Evolutionary conservation across 140 eudicot species (phyloP).

Genomic region (Anethum foeniculum): DNA sequence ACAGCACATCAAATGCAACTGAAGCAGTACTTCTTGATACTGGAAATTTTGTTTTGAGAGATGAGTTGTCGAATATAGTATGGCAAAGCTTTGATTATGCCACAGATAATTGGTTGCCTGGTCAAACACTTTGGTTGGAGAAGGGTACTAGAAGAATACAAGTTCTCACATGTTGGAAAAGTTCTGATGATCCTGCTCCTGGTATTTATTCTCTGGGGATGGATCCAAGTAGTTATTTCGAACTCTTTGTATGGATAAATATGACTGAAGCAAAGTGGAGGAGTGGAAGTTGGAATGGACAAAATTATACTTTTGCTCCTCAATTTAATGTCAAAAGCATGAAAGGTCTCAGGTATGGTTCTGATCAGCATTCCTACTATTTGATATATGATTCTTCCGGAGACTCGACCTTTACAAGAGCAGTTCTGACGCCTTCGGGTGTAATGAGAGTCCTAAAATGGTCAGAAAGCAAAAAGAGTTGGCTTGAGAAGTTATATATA

Average conservation of each 20-base stretch:
- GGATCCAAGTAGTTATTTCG: slow-evolving; percentile 7
- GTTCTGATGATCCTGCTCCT: slow-evolving; percentile 5
- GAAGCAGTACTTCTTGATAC: slow-evolving; percentile 4
- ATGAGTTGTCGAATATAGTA: neutral
- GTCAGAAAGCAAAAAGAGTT: slow-evolving; percentile 1
- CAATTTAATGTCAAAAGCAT: neutral
- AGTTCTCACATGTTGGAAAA: slow-evolving; percentile 5
- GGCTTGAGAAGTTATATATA: slow-evolving; percentile 4
- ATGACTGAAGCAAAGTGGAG: slow-evolving; percentile 4
- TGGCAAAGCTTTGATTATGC: slow-evolving; percentile 2
- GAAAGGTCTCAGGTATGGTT: slow-evolving; percentile 6
- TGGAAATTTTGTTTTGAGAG: neutral
- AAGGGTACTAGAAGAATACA: slow-evolving; percentile 5
- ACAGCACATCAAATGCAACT: neutral
- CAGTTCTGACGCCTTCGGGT: neutral
- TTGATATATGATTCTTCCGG: slow-evolving; percentile 5
- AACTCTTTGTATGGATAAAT: slow-evolving; percentile 1
- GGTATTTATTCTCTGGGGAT: slow-evolving; percentile 2
- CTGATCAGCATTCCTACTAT: slow-evolving; percentile 8
- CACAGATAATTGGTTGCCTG: neutral
- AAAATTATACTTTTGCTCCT: slow-evolving; percentile 5
- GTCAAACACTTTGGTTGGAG: slow-evolving; percentile 7
- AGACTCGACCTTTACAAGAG: neutral
- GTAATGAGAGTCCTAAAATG: neutral
- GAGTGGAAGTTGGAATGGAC: slow-evolving; percentile 9